Evolutionary conservation across 2,329 filamentous ascomycete species (phyloP).

Genomic region (Celoporthe dispersa): DNA sequence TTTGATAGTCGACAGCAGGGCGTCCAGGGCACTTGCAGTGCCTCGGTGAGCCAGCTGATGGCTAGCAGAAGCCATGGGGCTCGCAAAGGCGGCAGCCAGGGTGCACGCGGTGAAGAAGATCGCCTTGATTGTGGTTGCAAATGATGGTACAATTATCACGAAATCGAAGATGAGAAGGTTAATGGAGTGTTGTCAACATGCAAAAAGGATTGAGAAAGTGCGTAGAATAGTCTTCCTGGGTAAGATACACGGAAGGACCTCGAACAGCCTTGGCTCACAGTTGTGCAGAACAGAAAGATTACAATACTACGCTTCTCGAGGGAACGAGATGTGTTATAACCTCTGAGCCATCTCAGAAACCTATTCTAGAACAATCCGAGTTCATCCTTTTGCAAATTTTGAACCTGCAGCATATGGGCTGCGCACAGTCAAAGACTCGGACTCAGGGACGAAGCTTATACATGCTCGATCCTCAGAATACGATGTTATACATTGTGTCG

Average conservation of each 20-base stretch:
- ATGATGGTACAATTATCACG: neutral
- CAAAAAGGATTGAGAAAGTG: neutral
- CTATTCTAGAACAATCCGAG: neutral
- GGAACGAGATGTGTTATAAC: neutral
- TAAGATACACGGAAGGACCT: neutral
- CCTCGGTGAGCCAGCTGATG: neutral
- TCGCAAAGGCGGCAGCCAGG: neutral
- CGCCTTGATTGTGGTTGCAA: neutral
- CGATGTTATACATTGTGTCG: neutral
- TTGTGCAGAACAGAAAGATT: neutral
- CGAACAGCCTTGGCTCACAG: neutral
- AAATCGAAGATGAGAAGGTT: neutral
- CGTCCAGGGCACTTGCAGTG: neutral
- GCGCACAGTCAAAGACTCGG: neutral
- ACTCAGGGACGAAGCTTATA: neutral
- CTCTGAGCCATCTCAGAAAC: neutral
- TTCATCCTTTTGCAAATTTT: neutral
- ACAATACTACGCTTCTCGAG: neutral
- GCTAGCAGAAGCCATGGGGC: neutral
- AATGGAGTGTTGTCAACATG: neutral
- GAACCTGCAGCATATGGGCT: neutral
- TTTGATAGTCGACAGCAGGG: neutral
- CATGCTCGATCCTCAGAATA: constrained; percentile 1
- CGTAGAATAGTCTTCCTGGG: neutral
- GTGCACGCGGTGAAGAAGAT: neutral